Evolutionary conservation across 768 basidiomycete genomes (phyloP).

Genomic region (Termitomyces sp.): DNA sequence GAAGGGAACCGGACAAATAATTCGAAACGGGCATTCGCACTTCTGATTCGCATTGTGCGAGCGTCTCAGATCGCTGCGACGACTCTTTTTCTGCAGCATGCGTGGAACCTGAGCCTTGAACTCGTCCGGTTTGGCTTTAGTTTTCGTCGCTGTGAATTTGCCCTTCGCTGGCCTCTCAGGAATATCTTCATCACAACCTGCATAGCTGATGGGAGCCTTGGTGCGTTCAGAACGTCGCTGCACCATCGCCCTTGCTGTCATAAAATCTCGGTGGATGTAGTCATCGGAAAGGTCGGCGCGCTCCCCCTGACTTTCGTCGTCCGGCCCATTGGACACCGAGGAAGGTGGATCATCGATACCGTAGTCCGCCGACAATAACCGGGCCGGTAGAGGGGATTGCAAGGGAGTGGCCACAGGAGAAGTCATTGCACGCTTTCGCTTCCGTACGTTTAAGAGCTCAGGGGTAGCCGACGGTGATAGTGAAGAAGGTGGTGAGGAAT

Average conservation of each 20-base stretch:
- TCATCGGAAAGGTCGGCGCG: background rate
- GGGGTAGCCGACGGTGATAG: background rate
- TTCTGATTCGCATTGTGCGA: background rate
- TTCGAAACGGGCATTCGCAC: background rate
- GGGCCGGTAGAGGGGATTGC: background rate
- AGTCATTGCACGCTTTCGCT: background rate
- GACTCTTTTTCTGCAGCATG: background rate
- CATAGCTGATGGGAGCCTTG: conserved; percentile 1
- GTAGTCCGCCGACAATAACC: background rate
- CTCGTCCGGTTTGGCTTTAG: background rate
- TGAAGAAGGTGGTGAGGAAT: background rate
- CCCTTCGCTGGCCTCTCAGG: background rate
- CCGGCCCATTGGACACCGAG: background rate
- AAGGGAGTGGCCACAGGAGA: background rate
- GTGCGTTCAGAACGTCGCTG: conserved; percentile 1
- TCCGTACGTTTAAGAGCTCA: background rate
- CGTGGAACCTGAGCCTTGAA: background rate
- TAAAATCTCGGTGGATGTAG: background rate
- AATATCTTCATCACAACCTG: conserved; percentile 1
- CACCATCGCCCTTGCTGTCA: background rate
- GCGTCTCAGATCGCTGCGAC: background rate
- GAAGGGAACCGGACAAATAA: background rate
- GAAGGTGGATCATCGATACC: background rate
- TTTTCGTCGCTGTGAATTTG: background rate
- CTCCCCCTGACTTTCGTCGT: background rate